A percentile compares a stretch with the other conserved stretches of the same genome.
phyloP scores from a whole-genome alignment of 2,329 filamentous ascomycete species.

The Aspergillus hiratsukae region DNA sequence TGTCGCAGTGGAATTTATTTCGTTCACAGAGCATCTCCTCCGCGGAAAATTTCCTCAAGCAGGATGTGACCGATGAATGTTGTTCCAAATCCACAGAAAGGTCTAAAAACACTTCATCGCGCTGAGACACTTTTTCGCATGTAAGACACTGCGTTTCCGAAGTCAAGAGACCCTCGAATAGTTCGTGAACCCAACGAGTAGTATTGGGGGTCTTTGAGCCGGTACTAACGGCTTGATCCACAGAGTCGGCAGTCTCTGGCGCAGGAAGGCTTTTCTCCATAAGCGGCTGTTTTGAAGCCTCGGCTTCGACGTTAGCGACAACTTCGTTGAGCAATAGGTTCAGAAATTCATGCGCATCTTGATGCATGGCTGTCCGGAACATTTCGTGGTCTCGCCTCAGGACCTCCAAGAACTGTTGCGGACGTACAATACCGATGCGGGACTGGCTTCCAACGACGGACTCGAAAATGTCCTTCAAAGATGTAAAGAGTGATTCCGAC shows the following conservation, averaged over 20 bases:
- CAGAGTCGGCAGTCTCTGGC: conserved; percentile 41
- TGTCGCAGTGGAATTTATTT: conserved; percentile 98
- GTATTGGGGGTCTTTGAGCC: conserved; percentile 58
- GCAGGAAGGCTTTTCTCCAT: conserved; percentile 48
- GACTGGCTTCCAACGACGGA: conserved; percentile 76
- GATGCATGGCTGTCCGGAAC: conserved; percentile 96
- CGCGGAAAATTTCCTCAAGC: conserved; percentile 89
- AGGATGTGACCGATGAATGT: conserved; percentile 93
- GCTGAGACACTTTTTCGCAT: conserved; percentile 90
- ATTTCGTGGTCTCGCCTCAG: conserved; percentile 93
- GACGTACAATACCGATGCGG: conserved; percentile 84
- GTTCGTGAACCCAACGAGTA: conserved; percentile 89
- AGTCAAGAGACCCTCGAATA: conserved; percentile 90
- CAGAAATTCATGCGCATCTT: conserved; percentile 96
- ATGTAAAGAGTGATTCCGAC: conserved; percentile 91
- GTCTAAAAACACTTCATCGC: conserved; percentile 94
- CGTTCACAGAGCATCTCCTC: conserved; percentile 98
- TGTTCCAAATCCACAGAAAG: conserved; percentile 93
- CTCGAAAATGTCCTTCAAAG: conserved; percentile 93
- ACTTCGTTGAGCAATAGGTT: conserved; percentile 94
- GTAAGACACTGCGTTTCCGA: conserved; percentile 96
- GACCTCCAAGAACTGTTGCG: conserved; percentile 88
- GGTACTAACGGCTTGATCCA: conserved; percentile 50
- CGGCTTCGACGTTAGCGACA: conserved; percentile 87
- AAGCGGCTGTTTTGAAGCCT: conserved; percentile 49